Evolutionary conservation across 2,329 filamentous ascomycete species (phyloP).

Genomic region (Botrytis aclada): DNA sequence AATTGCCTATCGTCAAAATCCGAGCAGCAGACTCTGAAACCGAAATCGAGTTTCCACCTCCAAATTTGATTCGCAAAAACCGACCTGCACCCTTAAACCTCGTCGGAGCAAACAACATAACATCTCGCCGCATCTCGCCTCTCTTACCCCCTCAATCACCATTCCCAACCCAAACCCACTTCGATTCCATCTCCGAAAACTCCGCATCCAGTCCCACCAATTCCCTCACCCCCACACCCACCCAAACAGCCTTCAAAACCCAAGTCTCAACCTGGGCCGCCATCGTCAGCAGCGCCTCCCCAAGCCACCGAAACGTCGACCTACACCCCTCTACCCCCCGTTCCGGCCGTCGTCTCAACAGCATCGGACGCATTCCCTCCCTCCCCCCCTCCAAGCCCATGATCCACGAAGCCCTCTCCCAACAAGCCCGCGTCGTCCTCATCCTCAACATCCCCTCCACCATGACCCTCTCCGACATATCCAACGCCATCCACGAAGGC

Average conservation of each 20-base stretch:
- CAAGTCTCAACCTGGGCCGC: conserved; percentile 32
- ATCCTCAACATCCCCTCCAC: conserved; percentile 32
- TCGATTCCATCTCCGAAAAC: not conserved
- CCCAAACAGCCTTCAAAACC: conserved; percentile 12
- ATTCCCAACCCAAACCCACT: conserved; percentile 1
- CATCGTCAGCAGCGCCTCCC: conserved; percentile 28
- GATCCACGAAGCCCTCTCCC: conserved; percentile 21
- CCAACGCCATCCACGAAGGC: conserved; percentile 34
- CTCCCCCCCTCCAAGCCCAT: not conserved
- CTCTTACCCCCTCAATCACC: conserved; percentile 14
- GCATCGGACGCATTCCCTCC: conserved; percentile 13
- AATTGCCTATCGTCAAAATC: not conserved
- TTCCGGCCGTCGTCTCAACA: conserved; percentile 20
- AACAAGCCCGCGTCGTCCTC: conserved; percentile 33
- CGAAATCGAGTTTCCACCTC: not conserved
- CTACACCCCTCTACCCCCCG: conserved; percentile 21
- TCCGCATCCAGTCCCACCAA: not conserved
- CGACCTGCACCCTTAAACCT: conserved; percentile 12
- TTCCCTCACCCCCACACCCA: not conserved
- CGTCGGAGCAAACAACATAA: not conserved
- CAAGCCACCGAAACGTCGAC: conserved; percentile 25
- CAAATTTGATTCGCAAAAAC: not conserved
- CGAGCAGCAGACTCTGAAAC: not conserved
- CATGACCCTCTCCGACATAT: conserved; percentile 31
- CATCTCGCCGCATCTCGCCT: not conserved